phyloP scores from a whole-genome alignment of 768 basidiomycete genomes.

The Fomitopsis pulvina region DNA sequence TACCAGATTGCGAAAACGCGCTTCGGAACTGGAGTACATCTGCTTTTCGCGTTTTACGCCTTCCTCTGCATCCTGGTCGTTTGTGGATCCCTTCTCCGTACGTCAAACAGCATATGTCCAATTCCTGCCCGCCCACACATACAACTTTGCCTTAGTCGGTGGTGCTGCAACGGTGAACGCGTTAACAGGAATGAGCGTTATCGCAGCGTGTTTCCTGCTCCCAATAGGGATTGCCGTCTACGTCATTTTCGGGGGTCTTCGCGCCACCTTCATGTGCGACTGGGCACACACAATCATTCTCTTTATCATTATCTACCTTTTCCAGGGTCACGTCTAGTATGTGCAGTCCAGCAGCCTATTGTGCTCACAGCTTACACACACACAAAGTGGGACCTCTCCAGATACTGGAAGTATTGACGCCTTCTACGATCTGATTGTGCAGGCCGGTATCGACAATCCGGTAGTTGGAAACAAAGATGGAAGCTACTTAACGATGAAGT shows the following conservation, averaged over 20 bases:
- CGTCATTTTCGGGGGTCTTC: conserved; percentile 24
- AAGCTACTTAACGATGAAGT: conserved; percentile 53
- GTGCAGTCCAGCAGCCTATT: conserved; percentile 23
- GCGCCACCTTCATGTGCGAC: conserved; percentile 25
- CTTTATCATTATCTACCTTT: conserved; percentile 23
- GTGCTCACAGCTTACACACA: not conserved
- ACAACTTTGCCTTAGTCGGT: conserved; percentile 12
- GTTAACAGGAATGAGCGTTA: conserved; percentile 23
- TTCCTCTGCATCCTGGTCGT: conserved; percentile 46
- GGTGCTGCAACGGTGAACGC: conserved; percentile 25
- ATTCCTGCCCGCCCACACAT: conserved; percentile 23
- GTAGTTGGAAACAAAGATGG: conserved; percentile 44
- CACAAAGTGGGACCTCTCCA: conserved; percentile 19
- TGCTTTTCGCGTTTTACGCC: conserved; percentile 47
- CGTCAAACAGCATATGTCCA: conserved; percentile 12
- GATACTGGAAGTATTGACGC: conserved; percentile 32
- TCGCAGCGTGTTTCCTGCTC: conserved; percentile 24
- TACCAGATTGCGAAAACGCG: conserved; percentile 40
- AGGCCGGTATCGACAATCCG: conserved; percentile 38
- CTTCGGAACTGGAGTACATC: conserved; percentile 39
- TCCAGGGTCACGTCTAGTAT: conserved; percentile 21
- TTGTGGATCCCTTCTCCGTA: conserved; percentile 43
- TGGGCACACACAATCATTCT: conserved; percentile 23
- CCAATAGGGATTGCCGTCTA: conserved; percentile 25
- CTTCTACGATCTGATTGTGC: conserved; percentile 41